A percentile compares a stretch with the other conserved stretches of the same genome.
Evolutionary conservation across 1,139 yeast species (phyloP).

Genomic region (Yamadazyma epiphylla): DNA sequence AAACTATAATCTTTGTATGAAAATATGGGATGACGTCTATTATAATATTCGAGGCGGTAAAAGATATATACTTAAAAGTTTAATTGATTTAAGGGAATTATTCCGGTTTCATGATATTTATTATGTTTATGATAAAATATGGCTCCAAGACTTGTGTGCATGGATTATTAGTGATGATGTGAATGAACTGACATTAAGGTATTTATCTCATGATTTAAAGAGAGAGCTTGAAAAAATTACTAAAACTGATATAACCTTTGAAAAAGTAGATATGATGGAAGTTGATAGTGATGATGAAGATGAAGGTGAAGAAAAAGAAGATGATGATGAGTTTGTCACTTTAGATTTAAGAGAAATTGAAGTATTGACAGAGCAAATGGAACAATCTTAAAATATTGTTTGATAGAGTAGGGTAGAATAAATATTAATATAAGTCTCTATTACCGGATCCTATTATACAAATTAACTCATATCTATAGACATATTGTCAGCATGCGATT

Average conservation of each 20-base stretch:
- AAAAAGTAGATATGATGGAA: slow-evolving; percentile 22
- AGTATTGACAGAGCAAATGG: slow-evolving; percentile 46
- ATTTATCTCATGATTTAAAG: slow-evolving; percentile 64
- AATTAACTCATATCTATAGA: slow-evolving; percentile 11
- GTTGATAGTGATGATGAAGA: slow-evolving; percentile 13
- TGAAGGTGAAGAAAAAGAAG: slow-evolving; percentile 12
- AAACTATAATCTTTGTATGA: slow-evolving; percentile 53
- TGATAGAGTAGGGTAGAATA: too few relatives aligned
- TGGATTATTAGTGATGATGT: slow-evolving; percentile 69
- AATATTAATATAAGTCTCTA: too few relatives aligned
- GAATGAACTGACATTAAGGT: slow-evolving; percentile 46
- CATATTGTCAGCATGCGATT: slow-evolving; percentile 15
- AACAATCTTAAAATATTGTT: neutral
- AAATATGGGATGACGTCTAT: slow-evolving; percentile 77
- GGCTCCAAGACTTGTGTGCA: slow-evolving; percentile 75
- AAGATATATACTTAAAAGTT: slow-evolving; percentile 53
- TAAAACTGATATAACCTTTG: slow-evolving; percentile 34
- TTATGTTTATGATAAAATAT: slow-evolving; percentile 76
- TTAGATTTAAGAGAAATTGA: slow-evolving; percentile 49
- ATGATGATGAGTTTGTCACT: slow-evolving; percentile 36
- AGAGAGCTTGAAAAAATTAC: slow-evolving; percentile 21
- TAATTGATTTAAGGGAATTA: slow-evolving; percentile 63
- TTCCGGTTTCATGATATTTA: slow-evolving; percentile 85
- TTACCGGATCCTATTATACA: neutral
- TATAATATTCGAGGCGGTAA: slow-evolving; percentile 66